Evolutionary conservation across 1,139 yeast genomes (phyloP), one percentile per base, ranked within the genome.

Genomic region (Pichia sp.): DNA sequence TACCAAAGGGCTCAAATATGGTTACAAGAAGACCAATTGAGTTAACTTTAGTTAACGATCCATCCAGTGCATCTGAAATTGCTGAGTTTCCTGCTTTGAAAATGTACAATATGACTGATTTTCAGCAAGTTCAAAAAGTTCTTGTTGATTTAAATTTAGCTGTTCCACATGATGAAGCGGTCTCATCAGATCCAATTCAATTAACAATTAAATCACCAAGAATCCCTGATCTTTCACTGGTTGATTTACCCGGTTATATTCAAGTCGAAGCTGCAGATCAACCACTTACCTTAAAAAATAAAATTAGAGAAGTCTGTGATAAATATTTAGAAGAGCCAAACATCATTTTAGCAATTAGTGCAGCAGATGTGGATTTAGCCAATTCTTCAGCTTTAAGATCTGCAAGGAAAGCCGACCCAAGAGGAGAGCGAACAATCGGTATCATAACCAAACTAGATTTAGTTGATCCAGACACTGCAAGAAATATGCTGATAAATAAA

Each of bases 291-390:
- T 75, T 95, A 58, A 91, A 93, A 66, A 77, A 77, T 46, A 87
- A 84, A 65, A 95, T 95, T 60, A 75, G 88, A 56, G 79, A 76
- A 51, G 73, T 95, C 33, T 93, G 98, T 69, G 87, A 87, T 60
- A 81, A 82, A 64, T 95, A 95, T 66, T 76, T 95, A 60, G 90
- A 87, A 63, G 83, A 87, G 10, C 99, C 99, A 19, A 95, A 95
- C 65, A 88, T 95, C 52, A 95, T 95, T 44, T 74, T 95, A 61
- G 99, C 99, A 0, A 93, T 95, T 36, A 88, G 96, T 16, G 93
- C 99, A 1, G 99, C 99, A 0, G 98, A 95, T 70, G 99, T 93
- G 2, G 99, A 95, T 73, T 75, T 95, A 65, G 99, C 99, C 1
- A 93, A 93, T 67, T 89, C 97, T 38, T 82, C 97, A 3, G 98